Conservation (phyloP, 768 basidiomycete species). For the Kwoniella dejecticola region DNA sequence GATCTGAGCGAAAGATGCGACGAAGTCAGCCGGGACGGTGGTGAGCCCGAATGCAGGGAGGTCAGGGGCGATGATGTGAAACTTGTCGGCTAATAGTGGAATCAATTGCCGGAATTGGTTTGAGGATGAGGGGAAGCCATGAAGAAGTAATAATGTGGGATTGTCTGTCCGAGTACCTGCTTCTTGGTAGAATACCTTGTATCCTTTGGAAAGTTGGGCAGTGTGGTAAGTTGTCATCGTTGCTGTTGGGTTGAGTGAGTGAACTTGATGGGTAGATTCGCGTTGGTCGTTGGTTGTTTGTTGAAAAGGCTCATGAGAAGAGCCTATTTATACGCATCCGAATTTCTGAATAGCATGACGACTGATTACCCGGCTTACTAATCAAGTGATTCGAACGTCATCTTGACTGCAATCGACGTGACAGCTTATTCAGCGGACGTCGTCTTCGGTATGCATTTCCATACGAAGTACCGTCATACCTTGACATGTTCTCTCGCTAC, state of each 20-base stretch:
- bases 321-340: not conserved
- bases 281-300: too few relatives aligned
- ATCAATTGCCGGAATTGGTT: conserved; percentile 62
- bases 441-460: too few relatives aligned
- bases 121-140: conserved; percentile 62
- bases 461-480: too few relatives aligned
- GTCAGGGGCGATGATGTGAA: conserved; percentile 62
- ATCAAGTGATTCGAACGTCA: too few relatives aligned
- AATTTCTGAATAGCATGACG: not conserved
- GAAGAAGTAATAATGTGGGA: conserved; percentile 58
- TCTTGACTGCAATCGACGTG: not conserved
- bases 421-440: conserved; percentile 4
- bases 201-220: conserved; percentile 5
- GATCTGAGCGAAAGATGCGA: conserved; percentile 58
- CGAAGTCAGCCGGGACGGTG: conserved; percentile 55
- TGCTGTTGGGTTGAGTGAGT: not conserved
- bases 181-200: conserved; percentile 59
- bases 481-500: too few relatives aligned
- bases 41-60: conserved; percentile 63
- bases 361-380: not conserved
- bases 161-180: conserved; percentile 48
- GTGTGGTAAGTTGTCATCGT: conserved; percentile 10
- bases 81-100: conserved; percentile 57
- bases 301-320: not conserved
- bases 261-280: too few relatives aligned